These are phyloP conservation scores for Microbotryum intermedium DNA, from an alignment of 1,284 basidiomycete genomes.

Conservation along the genomic window DNA sequence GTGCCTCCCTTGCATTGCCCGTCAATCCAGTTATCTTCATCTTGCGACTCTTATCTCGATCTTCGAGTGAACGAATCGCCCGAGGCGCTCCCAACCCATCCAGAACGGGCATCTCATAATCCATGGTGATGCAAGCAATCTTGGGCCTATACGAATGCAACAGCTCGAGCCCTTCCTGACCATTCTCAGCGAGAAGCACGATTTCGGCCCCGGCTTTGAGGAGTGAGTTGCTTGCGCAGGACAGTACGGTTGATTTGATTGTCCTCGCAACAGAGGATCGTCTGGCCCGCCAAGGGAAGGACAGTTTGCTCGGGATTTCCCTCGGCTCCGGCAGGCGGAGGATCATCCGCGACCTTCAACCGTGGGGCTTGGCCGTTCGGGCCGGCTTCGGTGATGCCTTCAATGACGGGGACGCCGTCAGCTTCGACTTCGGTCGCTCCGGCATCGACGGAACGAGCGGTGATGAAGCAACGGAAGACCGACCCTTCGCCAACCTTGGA, in stretches of 20 bases:
- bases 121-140: conserved; percentile 19
- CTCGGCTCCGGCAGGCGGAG: background rate
- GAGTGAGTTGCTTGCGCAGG: conserved; percentile 14
- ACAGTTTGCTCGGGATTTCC: background rate
- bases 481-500: conserved; percentile 20
- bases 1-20: conserved; percentile 18
- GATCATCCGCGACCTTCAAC: conserved; percentile 1
- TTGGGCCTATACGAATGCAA: background rate
- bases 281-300: background rate
- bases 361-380: no score
- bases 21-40: conserved; percentile 19
- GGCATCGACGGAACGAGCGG: conserved; percentile 16
- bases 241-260: conserved; percentile 24
- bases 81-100: conserved; percentile 17
- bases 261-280: conserved; percentile 22
- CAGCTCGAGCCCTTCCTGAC: conserved; percentile 14
- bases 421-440: background rate
- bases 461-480: conserved; percentile 25
- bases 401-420: background rate
- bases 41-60: background rate
- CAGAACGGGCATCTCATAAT: conserved; percentile 25
- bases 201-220: conserved; percentile 10
- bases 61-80: conserved; percentile 13
- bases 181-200: conserved; percentile 19
- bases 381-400: background rate